phyloP scores from a whole-genome alignment of 2,329 filamentous ascomycete genomes.

The Calonectria pseudoturangicola region DNA sequence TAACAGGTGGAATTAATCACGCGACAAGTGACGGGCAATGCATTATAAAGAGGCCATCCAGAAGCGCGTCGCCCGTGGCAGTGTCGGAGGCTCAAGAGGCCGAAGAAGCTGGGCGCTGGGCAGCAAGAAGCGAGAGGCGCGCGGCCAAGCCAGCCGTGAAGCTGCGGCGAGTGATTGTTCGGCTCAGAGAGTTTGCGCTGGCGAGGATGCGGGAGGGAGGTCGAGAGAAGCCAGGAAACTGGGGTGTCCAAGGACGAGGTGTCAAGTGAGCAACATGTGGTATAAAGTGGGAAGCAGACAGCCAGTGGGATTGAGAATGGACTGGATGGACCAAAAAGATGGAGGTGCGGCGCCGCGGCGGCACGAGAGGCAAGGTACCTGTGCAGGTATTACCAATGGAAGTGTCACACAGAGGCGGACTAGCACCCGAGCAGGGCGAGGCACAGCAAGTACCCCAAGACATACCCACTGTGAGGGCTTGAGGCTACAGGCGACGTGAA shows the following conservation, averaged over 20 bases:
- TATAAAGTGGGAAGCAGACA: slow-evolving; percentile 18
- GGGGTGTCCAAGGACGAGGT: neutral
- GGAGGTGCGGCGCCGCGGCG: slow-evolving; percentile 43
- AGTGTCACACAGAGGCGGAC: slow-evolving; percentile 21
- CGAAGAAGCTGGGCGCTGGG: slow-evolving; percentile 19
- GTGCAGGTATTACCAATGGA: slow-evolving; percentile 31
- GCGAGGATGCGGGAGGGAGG: neutral
- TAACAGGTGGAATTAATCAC: slow-evolving; percentile 48
- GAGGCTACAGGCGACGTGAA: slow-evolving; percentile 29
- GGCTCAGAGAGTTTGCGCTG: neutral
- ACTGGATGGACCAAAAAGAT: slow-evolving; percentile 31
- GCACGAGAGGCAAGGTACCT: slow-evolving; percentile 36
- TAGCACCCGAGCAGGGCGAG: slow-evolving; percentile 22
- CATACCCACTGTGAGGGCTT: slow-evolving; percentile 22
- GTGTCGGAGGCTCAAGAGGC: slow-evolving; percentile 24
- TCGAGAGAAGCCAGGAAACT: neutral
- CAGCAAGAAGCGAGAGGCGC: slow-evolving; percentile 18
- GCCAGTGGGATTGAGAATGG: slow-evolving; percentile 31
- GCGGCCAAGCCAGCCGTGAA: slow-evolving; percentile 28
- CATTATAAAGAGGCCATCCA: slow-evolving; percentile 59
- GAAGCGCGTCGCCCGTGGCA: slow-evolving; percentile 48
- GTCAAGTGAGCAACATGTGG: neutral
- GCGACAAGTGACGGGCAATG: slow-evolving; percentile 46
- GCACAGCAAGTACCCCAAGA: slow-evolving; percentile 21
- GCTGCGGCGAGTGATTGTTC: slow-evolving; percentile 16